Evolutionary conservation across 139 green algal species (phyloP), one percentile per base, ranked within the genome.

Genomic region (Picochlorum sp.): DNA sequence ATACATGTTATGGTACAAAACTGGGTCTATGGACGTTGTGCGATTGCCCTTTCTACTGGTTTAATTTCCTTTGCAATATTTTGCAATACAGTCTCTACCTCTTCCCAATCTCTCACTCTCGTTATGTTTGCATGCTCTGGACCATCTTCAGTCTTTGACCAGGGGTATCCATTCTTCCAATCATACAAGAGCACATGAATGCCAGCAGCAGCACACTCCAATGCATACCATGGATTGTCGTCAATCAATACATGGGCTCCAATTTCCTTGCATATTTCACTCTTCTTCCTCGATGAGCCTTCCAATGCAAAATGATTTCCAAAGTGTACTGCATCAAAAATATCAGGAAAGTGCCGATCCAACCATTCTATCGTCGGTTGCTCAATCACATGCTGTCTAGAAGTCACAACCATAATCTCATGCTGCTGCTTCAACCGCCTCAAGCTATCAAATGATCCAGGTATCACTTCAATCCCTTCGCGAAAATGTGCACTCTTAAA

Each of bases 261-360:
- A 5, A 96, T 81, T 18, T 73, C 75, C 51, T 71, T 79, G 72
- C 54, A 68, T n/a, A 97, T 96, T 35, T 96, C 85, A 28, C 73
- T 85, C 77, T 97, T 97, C 35, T 79, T 79, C 13, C 66, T 62
- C 13, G 66, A 78, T 0, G 47, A 59, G 25, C 90, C 90, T 39
- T 87, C 65, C 56, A 93, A 65, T 4, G 90, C 89, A 67, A 84
- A 97, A 76, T 97, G 90, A 71, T 97, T 97, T 26, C 90, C 90
- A 83, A 97, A 97, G 73, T 95, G 88, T 0, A 97, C 84, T 4
- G 82, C 59, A 20, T 28, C 10, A 47, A 81, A 81, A 8, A 74
- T 68, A 18, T 75, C 75, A 2, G 79, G 75, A 55, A 81, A 96
- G 63, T 95, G 85, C 7, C 32, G 18, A 28, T 89, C 74, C 20